Conservation (phyloP, 1,284 basidiomycete species). For the Wallemia ichthyophaga region DNA sequence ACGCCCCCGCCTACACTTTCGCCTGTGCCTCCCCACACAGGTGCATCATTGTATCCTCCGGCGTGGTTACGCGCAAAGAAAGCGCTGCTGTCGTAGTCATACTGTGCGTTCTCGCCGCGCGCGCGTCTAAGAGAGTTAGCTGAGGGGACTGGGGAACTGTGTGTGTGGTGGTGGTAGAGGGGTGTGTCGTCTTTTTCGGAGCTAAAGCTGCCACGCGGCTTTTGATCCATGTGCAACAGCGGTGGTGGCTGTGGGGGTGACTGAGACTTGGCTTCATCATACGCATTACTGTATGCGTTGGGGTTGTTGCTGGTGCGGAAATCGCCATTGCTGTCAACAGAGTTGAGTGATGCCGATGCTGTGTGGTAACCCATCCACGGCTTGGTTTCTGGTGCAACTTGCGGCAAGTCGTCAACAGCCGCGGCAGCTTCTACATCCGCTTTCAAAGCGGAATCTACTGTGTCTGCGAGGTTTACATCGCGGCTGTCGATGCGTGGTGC, state of each 20-base stretch:
- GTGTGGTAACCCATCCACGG: too few relatives aligned
- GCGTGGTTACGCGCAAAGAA: neutral
- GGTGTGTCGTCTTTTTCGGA: too few relatives aligned
- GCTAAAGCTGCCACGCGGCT: neutral
- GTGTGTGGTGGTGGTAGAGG: too few relatives aligned
- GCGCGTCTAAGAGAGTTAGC: neutral
- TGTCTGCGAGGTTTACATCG: neutral
- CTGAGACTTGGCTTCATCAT: neutral
- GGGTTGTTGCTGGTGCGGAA: neutral
- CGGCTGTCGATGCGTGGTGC: neutral
- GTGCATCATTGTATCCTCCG: neutral
- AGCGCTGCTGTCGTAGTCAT: neutral
- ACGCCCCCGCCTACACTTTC: too few relatives aligned
- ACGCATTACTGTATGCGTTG: neutral
- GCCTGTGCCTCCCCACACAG: too few relatives aligned
- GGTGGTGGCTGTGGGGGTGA: neutral
- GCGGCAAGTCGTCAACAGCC: too few relatives aligned
- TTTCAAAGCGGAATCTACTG: neutral
- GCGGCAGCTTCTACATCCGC: too few relatives aligned
- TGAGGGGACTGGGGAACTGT: neutral
- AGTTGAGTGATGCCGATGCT: too few relatives aligned
- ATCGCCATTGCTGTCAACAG: neutral
- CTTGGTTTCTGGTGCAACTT: too few relatives aligned
- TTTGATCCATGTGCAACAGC: neutral
- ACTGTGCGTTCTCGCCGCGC: neutral